Conservation (phyloP, 306 rosid genomes). For the Begonia fuchsioides region DNA sequence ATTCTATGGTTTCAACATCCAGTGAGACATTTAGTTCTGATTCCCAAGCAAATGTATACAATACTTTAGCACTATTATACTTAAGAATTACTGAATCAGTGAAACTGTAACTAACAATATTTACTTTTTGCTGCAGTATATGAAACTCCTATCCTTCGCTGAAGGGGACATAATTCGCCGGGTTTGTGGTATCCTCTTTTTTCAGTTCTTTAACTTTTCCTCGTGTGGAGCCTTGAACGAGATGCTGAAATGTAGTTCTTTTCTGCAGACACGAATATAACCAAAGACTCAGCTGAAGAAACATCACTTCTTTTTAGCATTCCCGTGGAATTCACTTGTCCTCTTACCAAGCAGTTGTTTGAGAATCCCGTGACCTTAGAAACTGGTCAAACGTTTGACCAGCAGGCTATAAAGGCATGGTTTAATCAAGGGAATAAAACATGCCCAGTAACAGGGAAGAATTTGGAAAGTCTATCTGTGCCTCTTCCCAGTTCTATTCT, state of each 20-base stretch:
- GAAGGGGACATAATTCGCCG: conserved; percentile 32
- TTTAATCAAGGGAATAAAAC: conserved; percentile 55
- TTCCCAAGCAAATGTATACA: conserved; percentile 13
- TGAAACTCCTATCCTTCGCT: conserved; percentile 17
- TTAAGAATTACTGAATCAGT: background rate
- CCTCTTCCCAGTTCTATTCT: conserved; percentile 53
- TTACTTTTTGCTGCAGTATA: conserved; percentile 33
- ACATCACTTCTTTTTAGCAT: conserved; percentile 27
- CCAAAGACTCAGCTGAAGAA: conserved; percentile 24
- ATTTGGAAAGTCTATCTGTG: conserved; percentile 30
- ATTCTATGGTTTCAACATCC: conserved; percentile 11
- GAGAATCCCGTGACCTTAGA: conserved; percentile 78
- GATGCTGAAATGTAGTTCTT: conserved; percentile 8
- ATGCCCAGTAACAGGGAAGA: conserved; percentile 62
- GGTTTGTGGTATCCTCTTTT: background rate
- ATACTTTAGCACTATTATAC: background rate
- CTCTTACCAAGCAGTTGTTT: conserved; percentile 47
- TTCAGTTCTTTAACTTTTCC: too few species aligned
- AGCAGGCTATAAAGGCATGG: conserved; percentile 54
- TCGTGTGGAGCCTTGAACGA: background rate
- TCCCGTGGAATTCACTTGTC: conserved; percentile 61
- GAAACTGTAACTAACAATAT: conserved; percentile 5
- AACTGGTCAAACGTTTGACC: conserved; percentile 73
- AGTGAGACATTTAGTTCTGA: conserved; percentile 13
- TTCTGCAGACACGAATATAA: conserved; percentile 18